Conservation (phyloP, 2,329 filamentous ascomycete species). For the Cercospora sp. region DNA sequence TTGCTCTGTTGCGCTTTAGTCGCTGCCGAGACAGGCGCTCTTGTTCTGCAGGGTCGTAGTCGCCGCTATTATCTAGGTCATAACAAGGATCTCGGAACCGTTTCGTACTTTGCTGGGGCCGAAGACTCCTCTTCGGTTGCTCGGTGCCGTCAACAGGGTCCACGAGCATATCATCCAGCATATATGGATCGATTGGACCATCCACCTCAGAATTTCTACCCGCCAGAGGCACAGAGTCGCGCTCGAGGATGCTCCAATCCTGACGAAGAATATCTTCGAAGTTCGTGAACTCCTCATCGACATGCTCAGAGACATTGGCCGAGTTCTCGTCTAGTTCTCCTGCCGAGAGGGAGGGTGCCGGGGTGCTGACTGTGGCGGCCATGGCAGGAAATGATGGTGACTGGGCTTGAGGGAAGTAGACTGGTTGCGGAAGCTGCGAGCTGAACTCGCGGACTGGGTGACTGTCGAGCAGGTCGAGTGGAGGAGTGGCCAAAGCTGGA, state of each 20-base stretch:
- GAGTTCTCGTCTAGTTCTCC: neutral
- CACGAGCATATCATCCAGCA: neutral
- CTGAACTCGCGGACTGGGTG: neutral
- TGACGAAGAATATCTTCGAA: neutral
- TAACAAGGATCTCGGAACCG: neutral
- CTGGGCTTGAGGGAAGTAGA: neutral
- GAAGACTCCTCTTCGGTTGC: neutral
- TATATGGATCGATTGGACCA: neutral
- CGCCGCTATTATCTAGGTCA: constrained; percentile 4
- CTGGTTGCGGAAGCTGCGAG: neutral
- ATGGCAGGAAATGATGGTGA: neutral
- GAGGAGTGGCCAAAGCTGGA: neutral
- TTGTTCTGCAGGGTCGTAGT: neutral
- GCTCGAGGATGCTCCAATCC: neutral
- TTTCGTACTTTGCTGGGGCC: constrained; percentile 4
- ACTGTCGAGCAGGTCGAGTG: neutral
- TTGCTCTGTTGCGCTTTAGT: constrained; percentile 5
- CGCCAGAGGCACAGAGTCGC: neutral
- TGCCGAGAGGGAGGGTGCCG: neutral
- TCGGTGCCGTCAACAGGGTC: neutral
- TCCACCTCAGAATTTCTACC: neutral
- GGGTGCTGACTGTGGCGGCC: neutral
- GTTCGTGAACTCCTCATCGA: neutral
- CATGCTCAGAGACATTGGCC: neutral
- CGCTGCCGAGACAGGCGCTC: neutral